Base-by-base conservation (phyloP, 2,329 filamentous ascomycete genomes). In the Lachnellula hyalina region DNA sequence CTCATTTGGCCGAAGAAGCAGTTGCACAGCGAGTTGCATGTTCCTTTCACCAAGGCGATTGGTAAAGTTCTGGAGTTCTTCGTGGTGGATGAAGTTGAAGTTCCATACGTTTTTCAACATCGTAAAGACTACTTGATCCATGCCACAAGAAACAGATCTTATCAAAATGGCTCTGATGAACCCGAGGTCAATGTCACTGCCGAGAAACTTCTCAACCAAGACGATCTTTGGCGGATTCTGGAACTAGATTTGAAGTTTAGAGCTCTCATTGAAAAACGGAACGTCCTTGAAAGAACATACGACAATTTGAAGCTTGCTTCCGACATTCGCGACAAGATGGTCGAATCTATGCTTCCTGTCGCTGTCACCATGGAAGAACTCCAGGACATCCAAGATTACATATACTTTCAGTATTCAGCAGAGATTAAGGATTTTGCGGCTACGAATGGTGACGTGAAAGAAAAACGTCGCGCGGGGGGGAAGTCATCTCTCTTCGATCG, bases 41-140 rank as follows among this genome's bases (percentile, higher is more conserved):
- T 83, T 35, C 90, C 91, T 0, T 97, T 99, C 71, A 85, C 89
- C 66, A 89, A 89, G 65, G 89, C 93, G 5, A 86, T 99, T 52
- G 85, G 86, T 63, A 96, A 96, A 71, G 92, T 97, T 11, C 80
- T 99, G 40, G 90, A 96, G 66, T 96, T 97, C 69, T 90, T 99
- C 72, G 90, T 96, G 49, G 84, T 93, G 4, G 92, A 97, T 61
- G 90, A 96, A 63, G 90, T 93, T 64, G 94, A 99, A 71, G 91
- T 96, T 1, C 93, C 94, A 0, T 99, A 96, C 71, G 94, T 99
- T 63, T 96, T 96, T 72, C 93, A 96, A 71, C 94, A 99, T 68
- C 90, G 94, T 58, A 96, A 96, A 72, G 94, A 99, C 70, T 99
- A 97, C 68, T 81, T 99, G 44, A 95, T 99, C 54, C 90, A 97